Percentiles rank a stretch among this genome's conserved stretches.
Conservation (phyloP, 2,329 filamentous ascomycete species). For the Colletotrichum filicis region DNA sequence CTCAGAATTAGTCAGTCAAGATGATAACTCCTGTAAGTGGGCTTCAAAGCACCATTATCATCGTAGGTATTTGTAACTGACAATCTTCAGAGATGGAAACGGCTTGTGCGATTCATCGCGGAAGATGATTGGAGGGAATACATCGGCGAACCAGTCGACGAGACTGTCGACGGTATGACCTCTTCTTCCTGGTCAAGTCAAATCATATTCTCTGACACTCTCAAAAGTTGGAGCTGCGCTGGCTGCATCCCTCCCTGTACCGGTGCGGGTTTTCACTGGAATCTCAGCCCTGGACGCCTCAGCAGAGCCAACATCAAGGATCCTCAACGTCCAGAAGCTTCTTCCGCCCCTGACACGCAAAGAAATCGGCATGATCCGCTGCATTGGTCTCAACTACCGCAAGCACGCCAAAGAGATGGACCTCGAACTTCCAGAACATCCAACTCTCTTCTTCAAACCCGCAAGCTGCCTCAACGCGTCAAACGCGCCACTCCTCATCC, state of each 20-base stretch:
- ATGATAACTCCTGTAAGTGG: slow-evolving; percentile 27
- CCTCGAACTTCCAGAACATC: slow-evolving; percentile 36
- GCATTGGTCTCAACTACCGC: slow-evolving; percentile 59
- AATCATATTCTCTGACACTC: background rate
- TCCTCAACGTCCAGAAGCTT: slow-evolving; percentile 39
- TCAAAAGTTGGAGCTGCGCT: slow-evolving; percentile 38
- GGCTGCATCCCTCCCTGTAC: slow-evolving; percentile 31
- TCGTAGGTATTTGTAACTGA: background rate
- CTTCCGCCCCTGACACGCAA: slow-evolving; percentile 52
- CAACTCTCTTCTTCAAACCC: slow-evolving; percentile 55
- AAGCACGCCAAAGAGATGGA: slow-evolving; percentile 46
- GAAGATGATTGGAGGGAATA: slow-evolving; percentile 40
- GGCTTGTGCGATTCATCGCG: slow-evolving; percentile 40
- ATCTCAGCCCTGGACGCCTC: slow-evolving; percentile 41
- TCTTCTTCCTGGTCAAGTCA: background rate
- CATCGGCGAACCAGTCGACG: slow-evolving; percentile 39
- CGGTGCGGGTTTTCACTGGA: slow-evolving; percentile 36
- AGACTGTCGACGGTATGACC: slow-evolving; percentile 36
- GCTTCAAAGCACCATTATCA: no score
- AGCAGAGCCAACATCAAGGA: slow-evolving; percentile 41
- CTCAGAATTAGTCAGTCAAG: background rate
- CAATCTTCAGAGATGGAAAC: slow-evolving; percentile 34
- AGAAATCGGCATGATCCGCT: slow-evolving; percentile 66
- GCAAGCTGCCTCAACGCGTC: slow-evolving; percentile 53
- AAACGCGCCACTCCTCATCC: slow-evolving; percentile 52